These are phyloP conservation scores for Clathrus columnatus DNA, from an alignment of 768 basidiomycete species.

Conservation along the genomic window DNA sequence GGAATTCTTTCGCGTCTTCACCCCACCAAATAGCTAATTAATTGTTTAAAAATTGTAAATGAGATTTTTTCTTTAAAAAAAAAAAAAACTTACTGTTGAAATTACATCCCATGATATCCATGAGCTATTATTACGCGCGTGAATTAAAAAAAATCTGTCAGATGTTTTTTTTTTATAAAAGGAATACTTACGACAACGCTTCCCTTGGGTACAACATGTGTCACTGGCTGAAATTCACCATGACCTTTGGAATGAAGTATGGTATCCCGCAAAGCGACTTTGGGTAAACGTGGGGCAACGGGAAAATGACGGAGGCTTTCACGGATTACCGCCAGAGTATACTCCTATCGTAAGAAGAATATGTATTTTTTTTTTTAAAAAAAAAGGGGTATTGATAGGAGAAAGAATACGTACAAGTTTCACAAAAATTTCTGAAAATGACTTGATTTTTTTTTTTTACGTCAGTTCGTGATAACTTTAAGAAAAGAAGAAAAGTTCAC, in stretches of 20 bases:
- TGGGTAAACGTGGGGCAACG: slow-evolving; percentile 27
- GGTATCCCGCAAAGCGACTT: slow-evolving; percentile 27
- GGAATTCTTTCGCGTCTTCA: slow-evolving; percentile 34
- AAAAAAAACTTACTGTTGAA: slow-evolving; percentile 32
- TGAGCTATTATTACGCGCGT: slow-evolving; percentile 10
- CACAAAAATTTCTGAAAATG: slow-evolving; percentile 31
- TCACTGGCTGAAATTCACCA: slow-evolving; percentile 19
- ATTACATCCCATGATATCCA: slow-evolving; percentile 37
- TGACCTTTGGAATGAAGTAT: slow-evolving; percentile 22
- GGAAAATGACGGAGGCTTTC: slow-evolving; percentile 40
- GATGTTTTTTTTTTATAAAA: background rate
- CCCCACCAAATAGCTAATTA: slow-evolving; percentile 42
- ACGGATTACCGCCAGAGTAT: slow-evolving; percentile 33
- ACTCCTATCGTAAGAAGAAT: too few species aligned
- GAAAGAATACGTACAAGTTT: slow-evolving; percentile 24
- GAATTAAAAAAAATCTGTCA: background rate
- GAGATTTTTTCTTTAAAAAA: background rate
- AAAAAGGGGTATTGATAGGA: background rate
- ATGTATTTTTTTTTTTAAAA: too few species aligned
- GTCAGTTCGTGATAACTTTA: background rate
- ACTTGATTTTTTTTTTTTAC: slow-evolving; percentile 20
- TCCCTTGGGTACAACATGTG: slow-evolving; percentile 31
- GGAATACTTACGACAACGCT: slow-evolving; percentile 21
- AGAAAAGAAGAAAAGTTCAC: slow-evolving; percentile 19
- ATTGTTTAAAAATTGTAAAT: background rate